Conservation (phyloP, 1,284 basidiomycete species). For the Ganoderma meredithae region DNA sequence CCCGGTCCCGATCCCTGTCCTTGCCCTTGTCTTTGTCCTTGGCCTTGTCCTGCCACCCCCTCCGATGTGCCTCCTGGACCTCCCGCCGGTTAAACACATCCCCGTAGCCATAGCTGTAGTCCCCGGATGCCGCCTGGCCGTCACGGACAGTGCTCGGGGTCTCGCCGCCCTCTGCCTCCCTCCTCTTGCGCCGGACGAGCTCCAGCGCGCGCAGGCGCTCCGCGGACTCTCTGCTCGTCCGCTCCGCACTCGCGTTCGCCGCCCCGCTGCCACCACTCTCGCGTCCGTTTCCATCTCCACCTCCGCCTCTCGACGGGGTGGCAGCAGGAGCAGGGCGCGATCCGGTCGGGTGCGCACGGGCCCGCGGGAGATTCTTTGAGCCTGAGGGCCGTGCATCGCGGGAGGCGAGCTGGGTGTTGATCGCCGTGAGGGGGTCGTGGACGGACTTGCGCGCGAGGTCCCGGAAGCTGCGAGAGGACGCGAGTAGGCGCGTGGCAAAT, state of each 20-base stretch:
- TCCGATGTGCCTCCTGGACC: constrained; percentile 69
- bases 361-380: too few relatives aligned
- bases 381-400: constrained; percentile 35
- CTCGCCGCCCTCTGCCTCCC: constrained; percentile 65
- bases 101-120: constrained; percentile 61
- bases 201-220: constrained; percentile 77
- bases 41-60: constrained; percentile 12
- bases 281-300: constrained; percentile 7
- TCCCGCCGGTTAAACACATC: constrained; percentile 76
- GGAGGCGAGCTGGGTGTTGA: constrained; percentile 67
- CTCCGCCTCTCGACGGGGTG: background rate
- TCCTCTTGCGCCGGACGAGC: constrained; percentile 68
- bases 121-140: constrained; percentile 54
- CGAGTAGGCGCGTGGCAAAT: background rate
- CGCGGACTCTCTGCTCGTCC: constrained; percentile 72
- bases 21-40: constrained; percentile 5
- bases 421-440: constrained; percentile 77
- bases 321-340: background rate
- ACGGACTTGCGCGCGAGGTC: constrained; percentile 68
- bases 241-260: constrained; percentile 51
- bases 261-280: constrained; percentile 1
- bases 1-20: constrained; percentile 1
- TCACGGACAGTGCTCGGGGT: constrained; percentile 76
- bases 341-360: constrained; percentile 13
- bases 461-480: constrained; percentile 54